Base-by-base conservation (phyloP, 2,329 filamentous ascomycete genomes). In the Cladophialophora psammophila region DNA sequence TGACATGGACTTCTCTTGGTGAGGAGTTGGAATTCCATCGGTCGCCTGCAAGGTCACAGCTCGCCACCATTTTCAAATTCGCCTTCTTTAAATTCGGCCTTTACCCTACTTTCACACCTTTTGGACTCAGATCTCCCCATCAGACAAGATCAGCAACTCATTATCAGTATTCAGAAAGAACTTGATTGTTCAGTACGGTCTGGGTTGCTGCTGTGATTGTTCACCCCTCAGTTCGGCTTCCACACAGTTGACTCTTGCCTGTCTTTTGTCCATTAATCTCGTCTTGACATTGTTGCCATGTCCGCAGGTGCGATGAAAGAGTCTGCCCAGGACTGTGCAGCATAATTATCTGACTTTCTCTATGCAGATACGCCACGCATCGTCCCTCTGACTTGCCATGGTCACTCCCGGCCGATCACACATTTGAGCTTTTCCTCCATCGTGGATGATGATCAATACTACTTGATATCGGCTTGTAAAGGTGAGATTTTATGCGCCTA, bases 391-490 rank as follows among this genome's bases (percentile, higher is more conserved):
- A 97, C 94, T 72, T 97, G 94, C 80, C 94, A 97, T 79, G 94
- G 94, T 70, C 94, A 97, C 79, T 96, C 94, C 60, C 89, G 94
- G 67, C 94, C 94, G 1, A 93, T 97, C 61, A 93, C 94, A 6
- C 94, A 97, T 79, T 87, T 97, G 75, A 91, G 89, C 78, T 97
- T 97, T 81, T 97, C 94, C 31, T 88, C 90, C 12, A 85, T 94
- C 13, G 88, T 93, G 71, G 90, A 93, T 75, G 90, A 93, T 72
- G 91, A 93, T 70, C 87, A 90, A 71, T 97, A 95, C 80, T 97
- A 95, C 78, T 85, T 97, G 76, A 94, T 97, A 71, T 97, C 94
- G 32, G 93, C 94, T 72, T 95, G 93, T 84, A 96, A 96, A 85
- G 91, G 91, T 92, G 76, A 63, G 59, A 40, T 12, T 8, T 34